These are phyloP conservation scores for Cyberlindnera euphorbiiphila DNA, from an alignment of 805 yeast genomes.

Conservation along the genomic window DNA sequence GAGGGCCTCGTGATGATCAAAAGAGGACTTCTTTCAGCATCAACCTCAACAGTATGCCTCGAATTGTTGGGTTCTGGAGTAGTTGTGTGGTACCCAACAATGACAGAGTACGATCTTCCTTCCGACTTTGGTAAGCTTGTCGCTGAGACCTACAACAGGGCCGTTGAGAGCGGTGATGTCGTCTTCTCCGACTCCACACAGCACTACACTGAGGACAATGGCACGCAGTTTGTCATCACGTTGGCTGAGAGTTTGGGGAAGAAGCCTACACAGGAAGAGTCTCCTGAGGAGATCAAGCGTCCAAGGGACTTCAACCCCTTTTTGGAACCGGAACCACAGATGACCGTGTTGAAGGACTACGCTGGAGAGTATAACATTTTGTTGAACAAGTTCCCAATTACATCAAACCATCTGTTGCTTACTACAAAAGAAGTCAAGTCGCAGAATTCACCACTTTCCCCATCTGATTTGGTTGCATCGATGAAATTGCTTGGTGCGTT, in stretches of 20 bases:
- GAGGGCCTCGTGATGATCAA: conserved; percentile 1
- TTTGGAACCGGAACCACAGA: conserved; percentile 69
- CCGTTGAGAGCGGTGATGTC: conserved; percentile 43
- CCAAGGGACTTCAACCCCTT: conserved; percentile 62
- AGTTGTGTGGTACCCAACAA: too few relatives aligned
- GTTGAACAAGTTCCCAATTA: conserved; percentile 83
- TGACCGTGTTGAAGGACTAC: conserved; percentile 54
- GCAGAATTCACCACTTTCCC: conserved; percentile 69
- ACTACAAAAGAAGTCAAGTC: conserved; percentile 71
- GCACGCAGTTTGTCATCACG: conserved; percentile 32
- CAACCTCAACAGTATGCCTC: too few relatives aligned
- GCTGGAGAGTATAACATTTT: conserved; percentile 57
- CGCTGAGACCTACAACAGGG: conserved; percentile 42
- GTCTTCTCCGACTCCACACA: conserved; percentile 47
- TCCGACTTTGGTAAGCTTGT: conserved; percentile 36
- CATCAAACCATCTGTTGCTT: conserved; percentile 72
- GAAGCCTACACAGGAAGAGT: conserved; percentile 37
- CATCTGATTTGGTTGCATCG: conserved; percentile 62
- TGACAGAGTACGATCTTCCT: conserved; percentile 32
- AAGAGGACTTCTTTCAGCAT: too few relatives aligned
- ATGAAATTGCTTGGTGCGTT: conserved; percentile 50
- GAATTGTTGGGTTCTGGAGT: too few relatives aligned
- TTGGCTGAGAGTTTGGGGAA: conserved; percentile 31
- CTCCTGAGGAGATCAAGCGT: conserved; percentile 30
- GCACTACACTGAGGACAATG: conserved; percentile 28